phyloP scores from a whole-genome alignment of 2,329 filamentous ascomycete genomes.

The Cladosporium austrohemisphaericum region DNA sequence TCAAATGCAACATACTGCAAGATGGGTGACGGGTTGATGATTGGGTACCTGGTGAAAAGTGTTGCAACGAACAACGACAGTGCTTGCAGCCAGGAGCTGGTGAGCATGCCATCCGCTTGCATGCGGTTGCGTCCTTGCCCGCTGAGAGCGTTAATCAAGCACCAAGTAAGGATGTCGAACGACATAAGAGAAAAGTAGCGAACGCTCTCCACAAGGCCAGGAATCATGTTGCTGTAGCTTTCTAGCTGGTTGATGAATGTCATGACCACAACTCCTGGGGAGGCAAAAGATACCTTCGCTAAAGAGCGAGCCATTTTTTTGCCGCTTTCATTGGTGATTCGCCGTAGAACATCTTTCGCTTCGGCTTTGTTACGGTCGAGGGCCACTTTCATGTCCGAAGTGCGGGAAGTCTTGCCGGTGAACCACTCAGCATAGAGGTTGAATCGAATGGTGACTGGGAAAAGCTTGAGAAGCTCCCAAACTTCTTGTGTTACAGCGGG shows the following conservation, averaged over 20 bases:
- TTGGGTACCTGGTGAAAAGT: slow-evolving; percentile 79
- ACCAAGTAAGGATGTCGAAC: slow-evolving; percentile 92
- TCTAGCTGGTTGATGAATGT: slow-evolving; percentile 88
- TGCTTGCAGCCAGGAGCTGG: slow-evolving; percentile 87
- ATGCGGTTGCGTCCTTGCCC: slow-evolving; percentile 56
- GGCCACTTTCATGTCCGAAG: slow-evolving; percentile 72
- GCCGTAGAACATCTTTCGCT: slow-evolving; percentile 81
- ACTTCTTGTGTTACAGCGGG: slow-evolving; percentile 80
- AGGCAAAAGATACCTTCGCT: slow-evolving; percentile 87
- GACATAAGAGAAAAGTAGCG: slow-evolving; percentile 90
- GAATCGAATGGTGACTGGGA: slow-evolving; percentile 73
- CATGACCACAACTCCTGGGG: slow-evolving; percentile 86
- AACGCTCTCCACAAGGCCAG: slow-evolving; percentile 89
- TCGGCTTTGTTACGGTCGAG: slow-evolving; percentile 74
- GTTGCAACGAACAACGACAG: slow-evolving; percentile 87
- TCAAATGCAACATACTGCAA: slow-evolving; percentile 87
- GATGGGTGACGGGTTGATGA: slow-evolving; percentile 79
- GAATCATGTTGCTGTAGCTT: slow-evolving; percentile 89
- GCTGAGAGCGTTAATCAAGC: slow-evolving; percentile 69
- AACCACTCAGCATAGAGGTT: slow-evolving; percentile 94
- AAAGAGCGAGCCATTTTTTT: slow-evolving; percentile 80
- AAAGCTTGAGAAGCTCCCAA: slow-evolving; percentile 76
- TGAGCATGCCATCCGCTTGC: slow-evolving; percentile 66
- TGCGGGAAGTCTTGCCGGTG: slow-evolving; percentile 69
- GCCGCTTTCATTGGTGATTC: slow-evolving; percentile 82